Evolutionary conservation across 495 filamentous ascomycete species (phyloP), one percentile per base, ranked within the genome.

Genomic region (Penicillium dipodomyicola): DNA sequence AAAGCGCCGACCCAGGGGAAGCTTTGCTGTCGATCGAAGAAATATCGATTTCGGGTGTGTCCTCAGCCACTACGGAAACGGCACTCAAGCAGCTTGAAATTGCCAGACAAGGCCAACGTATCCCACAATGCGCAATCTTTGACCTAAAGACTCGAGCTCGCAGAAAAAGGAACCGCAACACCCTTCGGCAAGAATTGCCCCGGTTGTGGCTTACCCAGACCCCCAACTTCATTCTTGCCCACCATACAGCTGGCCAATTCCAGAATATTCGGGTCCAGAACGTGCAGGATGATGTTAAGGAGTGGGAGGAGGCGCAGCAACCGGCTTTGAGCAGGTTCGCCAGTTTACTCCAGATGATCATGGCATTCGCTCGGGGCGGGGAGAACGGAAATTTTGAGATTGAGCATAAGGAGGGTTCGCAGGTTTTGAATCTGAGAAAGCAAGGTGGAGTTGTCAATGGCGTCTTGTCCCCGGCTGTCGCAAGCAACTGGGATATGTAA

Each of bases 101-200:
- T 33, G 19, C 30, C 14, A 47, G 27, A 4, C 52, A 41, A 10
- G 67, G 65, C 23, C 41, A 45, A 4, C 4, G 29, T 29, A 48
- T 65, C 17, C 61, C 70, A 9, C 85, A 87, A 49, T 30, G 65
- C 5, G 67, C 74, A 9, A 67, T 87, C n/a, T 84, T 89, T 61
- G 86, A 89, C 53, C 70, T 90, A 47, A 89, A 89, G 60, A 91
- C 87, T 1, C 78, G 84, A 9, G 77, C 74, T 20, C 63, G 74
- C 41, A 40, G 9, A 17, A 69, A 71, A 29, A 63, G 62, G 22
- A 57, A 68, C 23, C 58, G 77, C 8, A 66, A 77, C 23, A 67
- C 59, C 3, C 65, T 83, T 43, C 56, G 42, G 2, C 79, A 82
- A 2, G 72, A 82, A 39, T 60, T 84, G 12, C 77, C 80, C 4